Base-by-base conservation (phyloP, 2,329 filamentous ascomycete genomes). In the Aureobasidium pullulans region DNA sequence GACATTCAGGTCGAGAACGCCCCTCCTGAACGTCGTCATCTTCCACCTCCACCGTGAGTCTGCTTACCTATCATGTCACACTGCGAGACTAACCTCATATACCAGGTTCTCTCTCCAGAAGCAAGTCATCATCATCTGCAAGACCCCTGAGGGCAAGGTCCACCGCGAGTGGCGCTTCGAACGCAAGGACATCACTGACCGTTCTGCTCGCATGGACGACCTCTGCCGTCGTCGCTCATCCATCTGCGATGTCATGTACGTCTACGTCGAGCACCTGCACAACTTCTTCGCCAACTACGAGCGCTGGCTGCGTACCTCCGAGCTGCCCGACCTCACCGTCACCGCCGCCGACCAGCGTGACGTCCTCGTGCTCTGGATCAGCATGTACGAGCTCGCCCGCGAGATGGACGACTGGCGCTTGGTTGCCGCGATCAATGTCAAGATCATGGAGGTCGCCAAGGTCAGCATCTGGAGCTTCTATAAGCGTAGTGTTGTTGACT, bases 211-310 rank as follows among this genome's bases (percentile, higher is more conserved):
- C 15, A 52, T 52, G 34, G 23, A 40, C 10, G 34, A 52, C 13
- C 48, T 52, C 19, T 52, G 36, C 15, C 36, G 37, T 8, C 48
- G 48, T 23, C 48, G 36, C 15, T 16, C 19, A 16, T 52, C 48
- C 19, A 16, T 3, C 11, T 7, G 13, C 19, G 29, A 43, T 9
- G 34, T 54, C 28, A 44, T 43, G 39, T 43, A 43, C 50, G 15
- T 43, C 6, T 31, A 43, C 9, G 23, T 32, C 28, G 39, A 44
- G 28, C 28, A 34, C 19, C 29, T n/a, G 2, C 37, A 16, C 39
- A 28, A 44, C 50, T 5, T 54, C 50, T 54, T 54, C 39, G 39
- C 50, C 50, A 11, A 54, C 50, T 54, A 54, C 39, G 50, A 42
- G n/a, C 50, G 37, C 37, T 54, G 50, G 50, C 39, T 54, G 5